Base-by-base conservation (phyloP, 306 rosid species). In the Luffa aegyptiaca region DNA sequence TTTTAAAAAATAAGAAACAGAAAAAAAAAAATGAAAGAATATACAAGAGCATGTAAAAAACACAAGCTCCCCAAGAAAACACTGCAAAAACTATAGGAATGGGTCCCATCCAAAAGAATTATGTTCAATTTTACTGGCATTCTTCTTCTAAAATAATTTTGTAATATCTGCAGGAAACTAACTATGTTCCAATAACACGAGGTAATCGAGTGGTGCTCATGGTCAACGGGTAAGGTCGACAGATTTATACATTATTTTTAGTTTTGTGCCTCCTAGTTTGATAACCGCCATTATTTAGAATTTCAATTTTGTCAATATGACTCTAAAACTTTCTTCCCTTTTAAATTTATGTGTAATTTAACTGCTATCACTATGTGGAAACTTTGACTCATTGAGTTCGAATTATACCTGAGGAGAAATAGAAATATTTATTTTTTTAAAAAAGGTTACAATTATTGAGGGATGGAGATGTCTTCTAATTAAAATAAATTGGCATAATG, bases 131-230 rank as follows among this genome's bases (percentile, higher is more conserved):
- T 42, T 13, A 33, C 45, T 8, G 1, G 26, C 41, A 45, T 46
- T 63, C 64, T 49, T 63, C 55, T 37, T 55, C 48, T 76, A 37
- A 55, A 76, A 53, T 56, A 56, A 53, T 76, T 39, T 56, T 37
- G 35, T 76, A 72, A 51, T 81, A 58, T 72, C 76, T 79, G 83
- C 92, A 91, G 99, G 98, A 91, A 89, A 90, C 88, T 37, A 93
- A 93, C 85, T 95, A 89, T 82, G 97, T 91, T 84, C 99, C 99
- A 10, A 93, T 95, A 78, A 86, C 97, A 58, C 88, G 91, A 37
- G 99, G 99, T 74, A 80, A 85, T 83, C 88, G 96, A 80, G 99
- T 95, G 84, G 96, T 95, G 65, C 97, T 95, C 76, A 73, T 95
- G 97, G 83, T 91, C 84, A 95, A 95, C 71, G 99, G 99, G 97